A percentile compares a stretch with the other conserved stretches of the same genome.
Evolutionary conservation across 768 basidiomycete genomes (phyloP).

Genomic region (Phylloporus rhodoxanthus): DNA sequence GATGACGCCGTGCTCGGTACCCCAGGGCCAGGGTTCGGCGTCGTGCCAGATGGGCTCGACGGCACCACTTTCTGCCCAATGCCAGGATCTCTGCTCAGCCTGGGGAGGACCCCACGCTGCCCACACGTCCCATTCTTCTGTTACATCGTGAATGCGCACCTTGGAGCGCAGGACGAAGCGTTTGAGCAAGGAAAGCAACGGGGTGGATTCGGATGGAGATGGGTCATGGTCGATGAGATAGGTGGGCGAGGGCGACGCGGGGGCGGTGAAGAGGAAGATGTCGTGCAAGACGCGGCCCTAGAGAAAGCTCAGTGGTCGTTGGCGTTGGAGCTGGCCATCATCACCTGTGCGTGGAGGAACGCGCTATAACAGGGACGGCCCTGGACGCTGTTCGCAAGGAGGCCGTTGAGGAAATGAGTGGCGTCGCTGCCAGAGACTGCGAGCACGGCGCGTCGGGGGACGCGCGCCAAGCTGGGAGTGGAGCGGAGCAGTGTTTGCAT

Average conservation of each 20-base stretch:
- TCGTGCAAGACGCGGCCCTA: conserved; percentile 91
- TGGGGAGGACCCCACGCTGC: conserved; percentile 60
- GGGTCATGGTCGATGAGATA: conserved; percentile 73
- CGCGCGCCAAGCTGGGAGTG: conserved; percentile 51
- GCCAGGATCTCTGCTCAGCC: conserved; percentile 43
- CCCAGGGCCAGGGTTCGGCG: conserved; percentile 53
- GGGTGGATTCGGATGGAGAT: conserved; percentile 49
- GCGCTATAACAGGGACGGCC: conserved; percentile 58
- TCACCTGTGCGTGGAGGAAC: conserved; percentile 75
- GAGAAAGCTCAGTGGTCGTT: not conserved
- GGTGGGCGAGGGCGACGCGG: conserved; percentile 38
- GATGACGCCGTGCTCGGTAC: conserved; percentile 44
- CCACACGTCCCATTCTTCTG: conserved; percentile 77
- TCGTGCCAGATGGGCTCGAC: conserved; percentile 71
- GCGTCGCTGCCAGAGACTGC: conserved; percentile 79
- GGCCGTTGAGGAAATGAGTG: conserved; percentile 74
- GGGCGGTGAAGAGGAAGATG: conserved; percentile 71
- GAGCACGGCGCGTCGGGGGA: conserved; percentile 63
- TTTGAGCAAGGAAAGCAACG: conserved; percentile 69
- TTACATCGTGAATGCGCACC: conserved; percentile 75
- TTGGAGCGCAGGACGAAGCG: conserved; percentile 84
- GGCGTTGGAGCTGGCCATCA: conserved; percentile 7
- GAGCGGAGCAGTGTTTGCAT: conserved; percentile 40
- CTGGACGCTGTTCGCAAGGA: conserved; percentile 50
- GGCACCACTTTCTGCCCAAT: conserved; percentile 61